Evolutionary conservation across 2,329 filamentous ascomycete species (phyloP), one percentile per base, ranked within the genome.

Genomic region (Sarocladium strictum): DNA sequence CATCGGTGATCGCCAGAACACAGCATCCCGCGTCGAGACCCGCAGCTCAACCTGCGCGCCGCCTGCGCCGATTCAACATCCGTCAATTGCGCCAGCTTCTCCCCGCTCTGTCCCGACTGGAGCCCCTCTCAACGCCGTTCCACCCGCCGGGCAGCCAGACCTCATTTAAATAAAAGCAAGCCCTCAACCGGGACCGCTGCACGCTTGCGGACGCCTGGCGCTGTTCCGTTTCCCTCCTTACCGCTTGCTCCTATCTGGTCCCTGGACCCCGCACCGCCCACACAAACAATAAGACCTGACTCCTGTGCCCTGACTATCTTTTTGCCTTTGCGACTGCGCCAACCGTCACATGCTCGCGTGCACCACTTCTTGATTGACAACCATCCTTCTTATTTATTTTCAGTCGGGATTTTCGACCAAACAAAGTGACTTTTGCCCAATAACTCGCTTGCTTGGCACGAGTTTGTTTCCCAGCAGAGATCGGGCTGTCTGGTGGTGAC

Each of bases 41-140:
- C 43, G 47, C 47, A 51, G 47, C 47, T 51, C 47, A 51, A 51
- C 47, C 47, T 51, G 47, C 47, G 29, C 29, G 14, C 47, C 26
- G 26, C 26, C 47, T 7, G 47, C 27, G n/a, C 47, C 47, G 27
- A 51, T 51, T 51, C 47, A 51, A 51, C 47, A 51, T 51, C 47
- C 47, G 47, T 35, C 29, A 7, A 35, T 23, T 21, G 27, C 5
- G 4, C 17, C 29, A 17, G n/a, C 14, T 51, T 47, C 43, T 47
- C 47, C 47, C 47, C 47, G 47, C 47, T 51, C 47, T 27, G 23
- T 27, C 43, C 43, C 47, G 47, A 35, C 23, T 23, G 14, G 47
- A 14, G 14, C 47, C 47, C 47, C 47, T 49, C 27, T 27, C 26
- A 15, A n/a, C 23, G 14, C 26, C 43, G 27, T 24, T n/a, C 47